Conservation (phyloP, 2,329 filamentous ascomycete species). For the Hymenoscyphus fraxineus region DNA sequence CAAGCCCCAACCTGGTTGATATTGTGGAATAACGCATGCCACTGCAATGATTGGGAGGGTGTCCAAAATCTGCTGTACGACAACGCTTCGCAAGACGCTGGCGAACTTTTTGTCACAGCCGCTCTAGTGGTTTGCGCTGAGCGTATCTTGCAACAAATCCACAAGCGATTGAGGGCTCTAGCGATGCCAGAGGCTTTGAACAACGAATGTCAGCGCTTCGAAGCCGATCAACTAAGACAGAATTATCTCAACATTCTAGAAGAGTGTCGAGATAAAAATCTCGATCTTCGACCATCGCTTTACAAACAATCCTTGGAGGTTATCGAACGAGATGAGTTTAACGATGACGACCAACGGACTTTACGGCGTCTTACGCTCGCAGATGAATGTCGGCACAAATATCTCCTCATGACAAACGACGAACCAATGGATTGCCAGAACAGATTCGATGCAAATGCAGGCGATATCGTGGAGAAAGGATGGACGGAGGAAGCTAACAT, state of each 20-base stretch:
- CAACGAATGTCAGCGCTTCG: neutral
- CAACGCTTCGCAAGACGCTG: conserved; percentile 13
- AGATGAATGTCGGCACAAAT: conserved; percentile 20
- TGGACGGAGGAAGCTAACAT: conserved; percentile 3
- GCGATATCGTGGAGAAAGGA: conserved; percentile 5
- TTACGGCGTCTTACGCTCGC: conserved; percentile 7
- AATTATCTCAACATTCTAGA: conserved; percentile 21
- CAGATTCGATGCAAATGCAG: neutral
- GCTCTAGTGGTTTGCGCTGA: conserved; percentile 22
- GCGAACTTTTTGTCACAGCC: conserved; percentile 19
- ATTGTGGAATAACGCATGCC: conserved; percentile 15
- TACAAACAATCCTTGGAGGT: conserved; percentile 25
- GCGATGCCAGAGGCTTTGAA: conserved; percentile 5
- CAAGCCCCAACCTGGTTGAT: conserved; percentile 14
- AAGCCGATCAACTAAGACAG: conserved; percentile 9
- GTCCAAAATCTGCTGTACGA: conserved; percentile 16
- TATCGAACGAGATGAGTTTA: conserved; percentile 14
- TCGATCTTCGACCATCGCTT: conserved; percentile 15
- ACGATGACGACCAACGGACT: conserved; percentile 2
- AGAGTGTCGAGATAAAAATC: conserved; percentile 17
- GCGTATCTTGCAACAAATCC: conserved; percentile 13
- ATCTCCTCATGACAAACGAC: conserved; percentile 15
- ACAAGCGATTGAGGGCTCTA: conserved; percentile 11
- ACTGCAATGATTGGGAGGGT: conserved; percentile 19
- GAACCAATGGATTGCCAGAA: neutral